phyloP scores from a whole-genome alignment of 306 rosid species.

The Lotus japonicus region DNA sequence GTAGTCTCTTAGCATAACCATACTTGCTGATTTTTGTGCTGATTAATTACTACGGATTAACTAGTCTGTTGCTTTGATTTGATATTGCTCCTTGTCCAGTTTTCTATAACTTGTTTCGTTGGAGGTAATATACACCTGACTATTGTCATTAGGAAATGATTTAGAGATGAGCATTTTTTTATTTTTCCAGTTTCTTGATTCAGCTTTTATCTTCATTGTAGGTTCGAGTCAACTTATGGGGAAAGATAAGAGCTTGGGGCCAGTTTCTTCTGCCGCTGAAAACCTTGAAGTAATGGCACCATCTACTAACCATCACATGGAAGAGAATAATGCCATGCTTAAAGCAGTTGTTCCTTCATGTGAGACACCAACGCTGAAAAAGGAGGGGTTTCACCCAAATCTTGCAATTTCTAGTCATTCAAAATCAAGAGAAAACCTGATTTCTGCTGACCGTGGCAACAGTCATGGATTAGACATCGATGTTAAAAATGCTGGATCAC shows the following conservation, averaged over 20 bases:
- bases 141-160: conserved; percentile 3
- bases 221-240: conserved; percentile 42
- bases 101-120: background rate
- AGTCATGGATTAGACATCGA: conserved; percentile 28
- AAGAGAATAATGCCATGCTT: conserved; percentile 22
- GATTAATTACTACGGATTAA: too few species aligned
- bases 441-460: conserved; percentile 30
- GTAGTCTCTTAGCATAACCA: background rate
- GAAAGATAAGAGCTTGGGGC: conserved; percentile 29
- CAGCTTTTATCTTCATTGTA: conserved; percentile 28
- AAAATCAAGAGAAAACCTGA: conserved; percentile 23
- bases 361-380: conserved; percentile 20
- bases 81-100: too few species aligned
- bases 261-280: conserved; percentile 31
- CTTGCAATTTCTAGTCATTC: conserved; percentile 26
- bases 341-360: conserved; percentile 22
- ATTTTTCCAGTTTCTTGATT: conserved; percentile 10
- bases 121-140: background rate
- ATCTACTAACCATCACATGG: conserved; percentile 14
- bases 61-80: too few species aligned
- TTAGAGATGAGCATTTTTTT: conserved; percentile 8
- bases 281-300: conserved; percentile 26
- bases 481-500: conserved; percentile 29
- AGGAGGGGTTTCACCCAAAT: conserved; percentile 21
- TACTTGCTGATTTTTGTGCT: too few species aligned